These are phyloP conservation scores for Potentilla sterilis DNA, from an alignment of 306 rosid species.

Conservation along the genomic window DNA sequence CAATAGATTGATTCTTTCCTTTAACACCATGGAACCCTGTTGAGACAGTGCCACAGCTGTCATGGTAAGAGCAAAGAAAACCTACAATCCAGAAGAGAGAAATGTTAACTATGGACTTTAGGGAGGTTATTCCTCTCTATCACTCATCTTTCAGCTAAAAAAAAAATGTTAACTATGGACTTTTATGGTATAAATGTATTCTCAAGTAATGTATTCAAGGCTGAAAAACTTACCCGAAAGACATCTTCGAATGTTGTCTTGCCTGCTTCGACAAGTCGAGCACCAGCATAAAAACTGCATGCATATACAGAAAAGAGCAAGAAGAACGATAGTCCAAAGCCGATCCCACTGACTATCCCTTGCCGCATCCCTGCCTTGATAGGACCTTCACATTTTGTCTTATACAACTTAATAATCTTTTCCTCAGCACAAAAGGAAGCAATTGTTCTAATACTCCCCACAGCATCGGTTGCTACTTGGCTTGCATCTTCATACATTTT, in stretches of 20 bases:
- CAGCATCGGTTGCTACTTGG: constrained; percentile 75
- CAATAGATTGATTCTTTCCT: too few relatives aligned
- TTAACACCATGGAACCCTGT: constrained; percentile 41
- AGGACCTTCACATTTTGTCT: constrained; percentile 69
- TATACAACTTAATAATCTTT: constrained; percentile 62
- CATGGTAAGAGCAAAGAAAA: constrained; percentile 59
- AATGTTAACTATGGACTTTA: not conserved
- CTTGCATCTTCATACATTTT: constrained; percentile 83
- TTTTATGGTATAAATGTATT: not conserved
- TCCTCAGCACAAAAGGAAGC: constrained; percentile 87
- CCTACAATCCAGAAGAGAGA: constrained; percentile 36
- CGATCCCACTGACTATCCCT: constrained; percentile 55
- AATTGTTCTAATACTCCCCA: constrained; percentile 78
- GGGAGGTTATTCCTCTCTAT: too few relatives aligned
- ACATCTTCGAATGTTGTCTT: constrained; percentile 47
- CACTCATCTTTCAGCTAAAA: too few relatives aligned
- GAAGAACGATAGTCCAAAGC: constrained; percentile 56
- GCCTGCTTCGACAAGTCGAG: constrained; percentile 49
- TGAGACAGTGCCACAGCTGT: constrained; percentile 55
- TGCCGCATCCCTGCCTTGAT: constrained; percentile 50
- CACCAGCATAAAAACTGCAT: constrained; percentile 59
- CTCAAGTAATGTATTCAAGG: not conserved
- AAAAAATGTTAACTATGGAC: not conserved
- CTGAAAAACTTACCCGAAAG: constrained; percentile 47
- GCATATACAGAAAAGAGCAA: constrained; percentile 50